Percentiles rank a stretch among this genome's conserved stretches.
These are phyloP conservation scores for Sarocladium oryzae DNA, from an alignment of 2,329 filamentous ascomycete species.

Conservation along the genomic window DNA sequence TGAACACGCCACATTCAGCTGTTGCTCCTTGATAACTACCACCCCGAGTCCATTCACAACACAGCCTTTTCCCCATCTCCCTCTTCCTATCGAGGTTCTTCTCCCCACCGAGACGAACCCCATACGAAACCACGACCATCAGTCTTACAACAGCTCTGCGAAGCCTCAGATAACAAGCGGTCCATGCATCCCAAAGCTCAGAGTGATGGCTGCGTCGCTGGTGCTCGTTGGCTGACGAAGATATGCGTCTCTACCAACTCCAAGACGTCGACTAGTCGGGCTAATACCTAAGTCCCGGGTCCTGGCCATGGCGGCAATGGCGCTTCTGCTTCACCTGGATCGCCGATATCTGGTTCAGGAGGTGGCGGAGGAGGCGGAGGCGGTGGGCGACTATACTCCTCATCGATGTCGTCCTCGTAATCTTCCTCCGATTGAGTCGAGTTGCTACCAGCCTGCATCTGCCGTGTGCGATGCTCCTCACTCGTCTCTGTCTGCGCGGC, in stretches of 20 bases:
- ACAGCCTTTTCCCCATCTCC: neutral
- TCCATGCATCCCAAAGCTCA: neutral
- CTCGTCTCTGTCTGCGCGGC: neutral
- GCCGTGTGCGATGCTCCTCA: neutral
- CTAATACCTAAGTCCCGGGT: slow-evolving; percentile 8
- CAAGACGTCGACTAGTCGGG: slow-evolving; percentile 1
- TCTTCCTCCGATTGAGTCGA: slow-evolving; percentile 33
- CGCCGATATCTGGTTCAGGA: slow-evolving; percentile 10
- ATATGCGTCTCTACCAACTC: neutral
- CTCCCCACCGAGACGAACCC: slow-evolving; percentile 10
- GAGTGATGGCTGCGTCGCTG: neutral
- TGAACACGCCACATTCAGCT: too few species aligned
- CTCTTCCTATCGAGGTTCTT: neutral
- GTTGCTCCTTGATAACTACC: too few species aligned
- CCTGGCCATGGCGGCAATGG: slow-evolving; percentile 6
- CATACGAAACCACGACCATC: neutral
- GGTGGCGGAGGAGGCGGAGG: slow-evolving; percentile 13
- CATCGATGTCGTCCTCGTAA: slow-evolving; percentile 29
- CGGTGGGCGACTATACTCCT: slow-evolving; percentile 14
- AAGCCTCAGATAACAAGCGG: neutral
- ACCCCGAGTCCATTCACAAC: neutral
- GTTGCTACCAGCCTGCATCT: slow-evolving; percentile 17
- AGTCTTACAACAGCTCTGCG: neutral
- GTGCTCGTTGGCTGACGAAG: neutral
- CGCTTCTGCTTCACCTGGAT: neutral